Conservation (phyloP, 2,329 filamentous ascomycete species). For the Aspergillus novofumigatus region DNA sequence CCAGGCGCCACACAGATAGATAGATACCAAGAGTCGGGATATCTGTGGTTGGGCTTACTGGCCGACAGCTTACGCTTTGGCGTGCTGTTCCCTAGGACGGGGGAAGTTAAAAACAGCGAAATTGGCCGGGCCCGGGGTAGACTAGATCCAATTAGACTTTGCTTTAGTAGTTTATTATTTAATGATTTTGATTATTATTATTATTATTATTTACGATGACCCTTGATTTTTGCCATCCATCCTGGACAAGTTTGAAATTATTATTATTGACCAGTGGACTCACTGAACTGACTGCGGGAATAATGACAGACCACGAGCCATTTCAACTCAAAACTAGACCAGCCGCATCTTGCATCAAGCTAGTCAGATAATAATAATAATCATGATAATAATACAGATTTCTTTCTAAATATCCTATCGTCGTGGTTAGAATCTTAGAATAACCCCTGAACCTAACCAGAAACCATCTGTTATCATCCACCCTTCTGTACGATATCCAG, state of each 20-base stretch:
- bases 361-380: neutral
- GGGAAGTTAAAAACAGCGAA: neutral
- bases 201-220: neutral
- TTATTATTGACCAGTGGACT: neutral
- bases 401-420: neutral
- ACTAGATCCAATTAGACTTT: neutral
- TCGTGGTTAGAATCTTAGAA: neutral
- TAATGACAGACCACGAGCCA: neutral
- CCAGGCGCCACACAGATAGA: neutral
- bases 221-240: neutral
- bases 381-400: neutral
- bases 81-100: neutral
- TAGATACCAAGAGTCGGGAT: neutral
- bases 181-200: neutral
- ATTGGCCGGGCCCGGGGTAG: neutral
- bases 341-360: neutral
- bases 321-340: neutral
- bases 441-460: neutral
- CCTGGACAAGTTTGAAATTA: neutral
- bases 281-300: neutral
- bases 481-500: neutral
- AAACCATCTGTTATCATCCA: neutral
- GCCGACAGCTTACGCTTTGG: neutral
- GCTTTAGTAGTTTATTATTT: neutral
- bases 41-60: neutral